Conservation (phyloP, 2,329 filamentous ascomycete genomes). For the Beauveria scarabaeidicola region DNA sequence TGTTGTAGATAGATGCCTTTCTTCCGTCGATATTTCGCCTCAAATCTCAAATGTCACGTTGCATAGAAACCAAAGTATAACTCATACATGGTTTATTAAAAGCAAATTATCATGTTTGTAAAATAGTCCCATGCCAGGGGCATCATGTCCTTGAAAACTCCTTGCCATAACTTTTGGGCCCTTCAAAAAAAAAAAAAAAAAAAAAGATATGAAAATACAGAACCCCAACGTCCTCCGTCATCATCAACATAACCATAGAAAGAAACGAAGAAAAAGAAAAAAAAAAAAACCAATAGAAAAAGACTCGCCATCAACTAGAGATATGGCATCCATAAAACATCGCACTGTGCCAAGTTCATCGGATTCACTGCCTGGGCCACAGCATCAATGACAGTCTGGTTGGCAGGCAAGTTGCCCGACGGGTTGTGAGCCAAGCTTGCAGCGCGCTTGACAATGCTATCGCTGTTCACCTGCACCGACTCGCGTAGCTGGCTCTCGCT, state of each 20-base stretch:
- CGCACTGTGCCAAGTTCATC: constrained; percentile 75
- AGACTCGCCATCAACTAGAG: constrained; percentile 41
- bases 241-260: not conserved
- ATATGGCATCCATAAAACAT: constrained; percentile 97
- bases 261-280: not conserved
- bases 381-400: constrained; percentile 93
- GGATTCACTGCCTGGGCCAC: constrained; percentile 92
- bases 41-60: not conserved
- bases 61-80: not conserved
- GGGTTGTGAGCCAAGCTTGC: constrained; percentile 73
- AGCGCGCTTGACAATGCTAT: constrained; percentile 85
- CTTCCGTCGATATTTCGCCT: too few relatives aligned
- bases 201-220: not conserved
- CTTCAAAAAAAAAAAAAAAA: not conserved
- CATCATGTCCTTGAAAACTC: not conserved
- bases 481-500: constrained; percentile 63
- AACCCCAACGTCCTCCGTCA: not conserved
- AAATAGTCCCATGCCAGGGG: not conserved
- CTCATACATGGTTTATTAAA: not conserved
- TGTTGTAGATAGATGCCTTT: too few relatives aligned
- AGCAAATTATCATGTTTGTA: not conserved
- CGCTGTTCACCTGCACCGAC: constrained; percentile 76
- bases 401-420: constrained; percentile 76
- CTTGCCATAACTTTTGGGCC: not conserved
- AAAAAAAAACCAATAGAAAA: not conserved